A percentile compares a stretch with the other conserved stretches of the same genome.
Evolutionary conservation across 305 asterid species (phyloP).

Genomic region (Ilex paraguariensis): DNA sequence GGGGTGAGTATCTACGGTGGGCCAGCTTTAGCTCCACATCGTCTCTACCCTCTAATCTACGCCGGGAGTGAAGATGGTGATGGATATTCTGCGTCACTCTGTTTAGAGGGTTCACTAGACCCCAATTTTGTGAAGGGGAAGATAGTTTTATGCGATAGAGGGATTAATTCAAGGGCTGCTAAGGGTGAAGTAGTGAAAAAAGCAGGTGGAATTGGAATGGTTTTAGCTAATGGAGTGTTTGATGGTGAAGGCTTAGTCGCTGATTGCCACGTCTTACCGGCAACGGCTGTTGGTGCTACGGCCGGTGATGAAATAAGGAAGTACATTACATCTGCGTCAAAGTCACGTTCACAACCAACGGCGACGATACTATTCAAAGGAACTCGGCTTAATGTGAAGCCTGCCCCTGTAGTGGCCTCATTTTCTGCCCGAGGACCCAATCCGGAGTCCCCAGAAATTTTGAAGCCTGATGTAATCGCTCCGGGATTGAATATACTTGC

Average conservation of each 20-base stretch:
- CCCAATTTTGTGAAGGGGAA: conserved; percentile 55
- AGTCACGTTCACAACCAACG: conserved; percentile 31
- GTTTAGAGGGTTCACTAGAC: conserved; percentile 71
- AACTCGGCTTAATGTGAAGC: conserved; percentile 58
- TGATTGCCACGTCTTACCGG: conserved; percentile 85
- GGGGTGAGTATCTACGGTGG: conserved; percentile 82
- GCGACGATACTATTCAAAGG: conserved; percentile 69
- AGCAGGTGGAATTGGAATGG: conserved; percentile 86
- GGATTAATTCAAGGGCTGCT: conserved; percentile 74
- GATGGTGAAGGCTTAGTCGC: conserved; percentile 93
- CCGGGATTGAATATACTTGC: conserved; percentile 91
- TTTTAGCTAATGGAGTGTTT: conserved; percentile 79
- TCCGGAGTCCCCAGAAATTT: conserved; percentile 72
- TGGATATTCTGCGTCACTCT: conserved; percentile 75
- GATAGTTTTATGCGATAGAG: conserved; percentile 75
- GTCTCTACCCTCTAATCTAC: conserved; percentile 61
- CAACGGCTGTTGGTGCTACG: conserved; percentile 68
- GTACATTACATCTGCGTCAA: conserved; percentile 39
- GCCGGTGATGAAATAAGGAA: conserved; percentile 63
- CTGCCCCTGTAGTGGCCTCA: conserved; percentile 83
- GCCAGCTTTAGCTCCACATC: conserved; percentile 49
- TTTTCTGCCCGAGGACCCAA: conserved; percentile 89
- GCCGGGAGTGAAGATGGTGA: conserved; percentile 84
- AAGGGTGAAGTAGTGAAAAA: conserved; percentile 87
- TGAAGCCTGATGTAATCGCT: conserved; percentile 88